Evolutionary conservation across 805 yeast genomes (phyloP), one percentile per base, ranked within the genome.

Genomic region (Lachancea sp.): DNA sequence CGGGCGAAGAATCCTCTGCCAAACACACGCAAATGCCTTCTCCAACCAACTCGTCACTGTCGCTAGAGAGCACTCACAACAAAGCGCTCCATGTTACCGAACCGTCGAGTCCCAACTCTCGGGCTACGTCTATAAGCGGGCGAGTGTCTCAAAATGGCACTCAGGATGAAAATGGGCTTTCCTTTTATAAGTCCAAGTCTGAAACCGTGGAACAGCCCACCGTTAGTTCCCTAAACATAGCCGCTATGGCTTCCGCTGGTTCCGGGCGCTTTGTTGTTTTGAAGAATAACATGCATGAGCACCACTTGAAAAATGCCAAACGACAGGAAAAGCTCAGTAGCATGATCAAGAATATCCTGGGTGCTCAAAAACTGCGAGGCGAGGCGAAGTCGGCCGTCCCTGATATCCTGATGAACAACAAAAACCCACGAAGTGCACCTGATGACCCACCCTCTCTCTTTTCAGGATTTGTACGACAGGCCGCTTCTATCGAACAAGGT

Each of bases 241-340:
- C 44, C 42, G 33, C 49, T 13, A 32, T 34, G 38, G 42, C 46
- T 8, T 17, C 44, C 16, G 40, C 44, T 4, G 44, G 41, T 20
- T 35, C 44, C 9, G 48, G 39, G 18, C 58, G 90, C 36, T 81
- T 82, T 58, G 55, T 68, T 17, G 65, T 81, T 57, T 66, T 69
- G 41, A 87, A 81, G 40, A 82, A 82, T 53, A 95, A 95, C 3
- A 50, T 67, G 11, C 99, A 91, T 63, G 86, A 78, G 56, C 99
- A 91, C 64, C 79, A 79, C 59, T 70, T 91, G 48, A 74, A 79
- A 48, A 81, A 82, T 36, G 81, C 91, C 7, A 82, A 80, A 60
- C 71, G 95, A 54, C 91, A 85, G 62, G 95, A 85, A 57, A 85
- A 84, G 54, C 62, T 85, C 31, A 73, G 81, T 7, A 79, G 79